A percentile compares a stretch with the other conserved stretches of the same genome.
Conservation (phyloP, 169 alveolate species). For the Perkinsus olseni region DNA sequence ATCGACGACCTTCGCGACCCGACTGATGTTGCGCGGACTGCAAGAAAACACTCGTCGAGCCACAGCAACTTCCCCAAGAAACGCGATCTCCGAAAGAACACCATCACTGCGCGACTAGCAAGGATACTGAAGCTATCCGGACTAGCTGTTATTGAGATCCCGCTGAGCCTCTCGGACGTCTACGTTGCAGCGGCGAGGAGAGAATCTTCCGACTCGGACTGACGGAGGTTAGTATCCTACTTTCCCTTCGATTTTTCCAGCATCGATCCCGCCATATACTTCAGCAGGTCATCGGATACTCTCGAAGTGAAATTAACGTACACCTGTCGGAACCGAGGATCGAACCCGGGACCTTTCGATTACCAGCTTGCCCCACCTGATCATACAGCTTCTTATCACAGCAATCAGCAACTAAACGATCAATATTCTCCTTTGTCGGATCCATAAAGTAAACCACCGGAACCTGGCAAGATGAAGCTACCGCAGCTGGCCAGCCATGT, state of each 20-base stretch:
- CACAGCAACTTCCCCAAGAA: no score
- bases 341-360: neutral
- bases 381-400: neutral
- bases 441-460: constrained; percentile 40
- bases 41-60: no score
- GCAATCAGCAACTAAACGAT: constrained; percentile 33
- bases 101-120: no score
- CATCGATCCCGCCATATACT: neutral
- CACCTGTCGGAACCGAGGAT: neutral
- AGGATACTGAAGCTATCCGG: no score
- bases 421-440: constrained; percentile 40
- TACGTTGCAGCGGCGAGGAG: neutral
- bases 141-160: no score
- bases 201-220: neutral
- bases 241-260: neutral
- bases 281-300: constrained; percentile 20
- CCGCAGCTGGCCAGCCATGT: neutral
- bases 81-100: no score
- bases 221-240: neutral
- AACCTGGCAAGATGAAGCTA: constrained; percentile 7
- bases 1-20: constrained; percentile 41
- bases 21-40: constrained; percentile 17
- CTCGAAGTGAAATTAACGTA: constrained; percentile 28
- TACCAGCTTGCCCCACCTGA: neutral
- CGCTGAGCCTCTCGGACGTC: no score